A percentile compares a stretch with the other conserved stretches of the same genome.
Evolutionary conservation across 441 rosid genomes (phyloP).

Genomic region (Populus hybrid): DNA sequence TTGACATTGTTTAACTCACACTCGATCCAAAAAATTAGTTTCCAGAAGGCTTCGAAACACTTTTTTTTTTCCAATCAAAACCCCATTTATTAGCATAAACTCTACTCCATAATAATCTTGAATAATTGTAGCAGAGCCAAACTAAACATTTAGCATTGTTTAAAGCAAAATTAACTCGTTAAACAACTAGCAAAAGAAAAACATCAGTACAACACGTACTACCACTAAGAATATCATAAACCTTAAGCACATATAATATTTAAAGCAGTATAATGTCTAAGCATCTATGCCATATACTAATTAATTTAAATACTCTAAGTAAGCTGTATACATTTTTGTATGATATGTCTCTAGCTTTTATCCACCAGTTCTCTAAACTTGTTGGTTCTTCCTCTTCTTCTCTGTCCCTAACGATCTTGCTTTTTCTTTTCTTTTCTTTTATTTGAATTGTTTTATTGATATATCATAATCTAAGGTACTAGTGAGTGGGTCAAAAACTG

Average conservation of each 20-base stretch:
- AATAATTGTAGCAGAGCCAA: slow-evolving; percentile 17
- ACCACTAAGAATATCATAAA: neutral
- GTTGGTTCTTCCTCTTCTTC: neutral
- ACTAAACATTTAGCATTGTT: neutral
- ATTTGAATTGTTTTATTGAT: neutral
- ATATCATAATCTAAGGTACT: slow-evolving; percentile 18
- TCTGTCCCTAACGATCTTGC: neutral
- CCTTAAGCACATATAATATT: neutral
- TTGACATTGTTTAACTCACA: neutral
- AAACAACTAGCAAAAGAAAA: neutral
- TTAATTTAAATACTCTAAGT: neutral
- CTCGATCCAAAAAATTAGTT: neutral
- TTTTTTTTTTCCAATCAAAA: slow-evolving; percentile 24
- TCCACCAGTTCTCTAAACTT: neutral
- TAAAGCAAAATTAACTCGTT: neutral
- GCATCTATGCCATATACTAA: neutral
- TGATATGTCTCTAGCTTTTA: neutral
- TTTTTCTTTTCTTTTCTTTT: neutral
- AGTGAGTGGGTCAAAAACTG: slow-evolving; percentile 38
- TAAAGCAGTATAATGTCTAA: neutral
- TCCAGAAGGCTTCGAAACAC: slow-evolving; percentile 26
- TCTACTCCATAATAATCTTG: slow-evolving; percentile 14
- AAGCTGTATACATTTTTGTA: slow-evolving; percentile 3
- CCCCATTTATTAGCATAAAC: slow-evolving; percentile 5
- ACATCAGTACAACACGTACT: neutral